Conservation (phyloP, 1,284 basidiomycete genomes). For the Cutaneotrichosporon sp. region DNA sequence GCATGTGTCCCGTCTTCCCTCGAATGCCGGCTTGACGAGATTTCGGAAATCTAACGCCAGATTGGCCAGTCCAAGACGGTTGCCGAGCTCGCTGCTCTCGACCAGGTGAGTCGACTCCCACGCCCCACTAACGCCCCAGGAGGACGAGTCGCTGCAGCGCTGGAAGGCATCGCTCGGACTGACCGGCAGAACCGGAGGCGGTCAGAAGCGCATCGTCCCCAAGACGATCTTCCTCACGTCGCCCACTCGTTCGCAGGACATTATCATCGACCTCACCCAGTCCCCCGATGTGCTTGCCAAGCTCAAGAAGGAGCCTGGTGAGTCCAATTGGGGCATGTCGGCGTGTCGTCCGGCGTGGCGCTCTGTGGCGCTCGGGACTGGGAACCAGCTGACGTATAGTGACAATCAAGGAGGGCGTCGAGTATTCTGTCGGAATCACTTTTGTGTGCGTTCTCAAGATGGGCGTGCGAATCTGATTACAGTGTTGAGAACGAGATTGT, state of each 20-base stretch:
- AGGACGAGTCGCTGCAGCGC: conserved; percentile 59
- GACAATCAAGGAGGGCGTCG: conserved; percentile 58
- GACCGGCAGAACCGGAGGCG: conserved; percentile 40
- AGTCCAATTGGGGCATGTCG: conserved; percentile 13
- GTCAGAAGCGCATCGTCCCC: conserved; percentile 52
- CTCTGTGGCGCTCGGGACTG: background rate
- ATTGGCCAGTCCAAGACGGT: conserved; percentile 55
- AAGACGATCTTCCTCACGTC: conserved; percentile 56
- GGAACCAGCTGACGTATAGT: conserved; percentile 34
- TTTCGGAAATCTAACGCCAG: conserved; percentile 22
- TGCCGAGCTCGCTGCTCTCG: conserved; percentile 56
- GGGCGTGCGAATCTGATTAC: background rate
- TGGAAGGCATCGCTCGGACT: conserved; percentile 61
- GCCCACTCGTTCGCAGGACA: conserved; percentile 48
- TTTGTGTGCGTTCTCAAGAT: conserved; percentile 40
- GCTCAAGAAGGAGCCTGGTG: conserved; percentile 57
- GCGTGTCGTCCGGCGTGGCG: background rate
- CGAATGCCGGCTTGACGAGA: background rate
- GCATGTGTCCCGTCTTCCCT: conserved; percentile 19
- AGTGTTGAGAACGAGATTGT: conserved; percentile 56
- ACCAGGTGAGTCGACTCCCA: conserved; percentile 35
- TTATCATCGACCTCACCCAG: conserved; percentile 56
- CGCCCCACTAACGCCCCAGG: conserved; percentile 30
- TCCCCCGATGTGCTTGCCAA: conserved; percentile 50
- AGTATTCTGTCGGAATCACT: conserved; percentile 59